A percentile compares a stretch with the other conserved stretches of the same genome.
Conservation (phyloP, 2,329 filamentous ascomycete genomes). For the Trichoderma simmonsii region DNA sequence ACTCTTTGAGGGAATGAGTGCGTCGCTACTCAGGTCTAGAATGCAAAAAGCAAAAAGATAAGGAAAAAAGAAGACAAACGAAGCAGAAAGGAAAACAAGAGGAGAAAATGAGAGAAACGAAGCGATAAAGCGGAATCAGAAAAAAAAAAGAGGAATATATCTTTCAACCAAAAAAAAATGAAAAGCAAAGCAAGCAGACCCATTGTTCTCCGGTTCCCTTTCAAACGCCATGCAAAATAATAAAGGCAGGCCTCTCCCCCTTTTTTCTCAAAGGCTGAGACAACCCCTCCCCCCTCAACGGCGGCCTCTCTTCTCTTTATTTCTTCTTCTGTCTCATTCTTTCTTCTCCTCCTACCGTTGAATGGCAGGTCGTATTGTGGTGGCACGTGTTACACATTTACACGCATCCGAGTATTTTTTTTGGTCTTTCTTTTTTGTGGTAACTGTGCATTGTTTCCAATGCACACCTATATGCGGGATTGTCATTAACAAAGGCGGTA, state of each 20-base stretch:
- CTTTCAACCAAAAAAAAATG: conserved; percentile 20
- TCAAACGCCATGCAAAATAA: conserved; percentile 34
- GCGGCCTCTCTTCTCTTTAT: not conserved
- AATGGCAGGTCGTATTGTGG: conserved; percentile 15
- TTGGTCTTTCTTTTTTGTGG: not conserved
- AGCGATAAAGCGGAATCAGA: conserved; percentile 17
- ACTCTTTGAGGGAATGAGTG: conserved; percentile 28
- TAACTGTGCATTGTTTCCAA: not conserved
- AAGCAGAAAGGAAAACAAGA: conserved; percentile 22
- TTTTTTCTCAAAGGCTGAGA: conserved; percentile 20
- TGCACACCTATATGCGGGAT: conserved; percentile 14
- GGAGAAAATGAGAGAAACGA: conserved; percentile 23
- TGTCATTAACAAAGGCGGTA: conserved; percentile 22
- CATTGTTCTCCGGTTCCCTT: conserved; percentile 23
- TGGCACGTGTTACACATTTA: not conserved
- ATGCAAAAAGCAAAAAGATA: conserved; percentile 24
- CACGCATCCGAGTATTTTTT: not conserved
- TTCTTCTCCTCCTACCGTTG: conserved; percentile 15
- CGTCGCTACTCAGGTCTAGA: conserved; percentile 32
- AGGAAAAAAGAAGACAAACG: conserved; percentile 20
- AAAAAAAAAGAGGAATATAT: conserved; percentile 23
- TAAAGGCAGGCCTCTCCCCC: conserved; percentile 24
- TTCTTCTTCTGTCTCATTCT: not conserved
- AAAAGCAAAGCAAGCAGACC: conserved; percentile 22
- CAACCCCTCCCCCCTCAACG: conserved; percentile 16